phyloP scores from a whole-genome alignment of 805 yeast genomes.

The Naumovozyma castellii region DNA sequence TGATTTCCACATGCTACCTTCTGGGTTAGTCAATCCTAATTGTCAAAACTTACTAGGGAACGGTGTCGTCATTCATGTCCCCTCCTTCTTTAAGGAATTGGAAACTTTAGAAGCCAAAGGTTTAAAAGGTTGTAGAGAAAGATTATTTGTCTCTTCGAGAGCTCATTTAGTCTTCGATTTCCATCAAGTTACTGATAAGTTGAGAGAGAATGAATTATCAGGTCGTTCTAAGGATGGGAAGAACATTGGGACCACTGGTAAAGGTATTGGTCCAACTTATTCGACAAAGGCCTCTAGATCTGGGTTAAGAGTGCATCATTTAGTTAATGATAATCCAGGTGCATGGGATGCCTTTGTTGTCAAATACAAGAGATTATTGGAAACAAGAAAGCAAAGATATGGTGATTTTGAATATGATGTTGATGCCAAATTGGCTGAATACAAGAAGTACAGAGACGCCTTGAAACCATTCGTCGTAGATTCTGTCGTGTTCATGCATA shows the following conservation, averaged over 20 bases:
- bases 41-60: constrained; percentile 87
- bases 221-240: constrained; percentile 43
- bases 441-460: constrained; percentile 61
- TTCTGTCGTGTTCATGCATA: constrained; percentile 74
- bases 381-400: constrained; percentile 78
- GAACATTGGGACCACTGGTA: constrained; percentile 96
- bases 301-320: constrained; percentile 93
- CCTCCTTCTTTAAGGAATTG: constrained; percentile 84
- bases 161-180: constrained; percentile 96
- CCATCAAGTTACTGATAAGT: constrained; percentile 94
- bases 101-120: constrained; percentile 77
- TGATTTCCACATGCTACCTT: constrained; percentile 98
- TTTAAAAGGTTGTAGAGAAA: constrained; percentile 43
- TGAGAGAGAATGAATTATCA: constrained; percentile 85
- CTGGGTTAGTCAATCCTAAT: constrained; percentile 91
- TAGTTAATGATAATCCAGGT: constrained; percentile 78
- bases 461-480: constrained; percentile 90
- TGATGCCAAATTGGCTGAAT: constrained; percentile 69
- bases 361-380: constrained; percentile 65
- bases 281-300: constrained; percentile 95
- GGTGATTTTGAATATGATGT: constrained; percentile 86
- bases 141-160: constrained; percentile 83
- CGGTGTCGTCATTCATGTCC: constrained; percentile 93
- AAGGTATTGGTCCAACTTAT: constrained; percentile 98
- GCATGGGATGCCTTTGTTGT: constrained; percentile 88